Evolutionary conservation across 306 rosid genomes (phyloP), one percentile per base, ranked within the genome.

Genomic region (Quercus alba): DNA sequence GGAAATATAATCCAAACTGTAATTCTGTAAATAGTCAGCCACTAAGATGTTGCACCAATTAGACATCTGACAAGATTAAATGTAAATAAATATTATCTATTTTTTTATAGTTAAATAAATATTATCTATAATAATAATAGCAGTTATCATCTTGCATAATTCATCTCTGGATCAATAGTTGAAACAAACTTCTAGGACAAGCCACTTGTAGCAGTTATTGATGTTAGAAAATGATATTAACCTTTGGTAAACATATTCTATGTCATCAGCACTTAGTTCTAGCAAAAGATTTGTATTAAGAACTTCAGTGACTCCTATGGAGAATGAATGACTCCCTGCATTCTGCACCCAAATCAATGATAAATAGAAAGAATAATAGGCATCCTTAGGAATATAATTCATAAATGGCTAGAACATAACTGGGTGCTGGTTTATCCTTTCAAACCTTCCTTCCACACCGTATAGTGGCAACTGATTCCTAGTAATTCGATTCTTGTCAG

Each of bases 361-460:
- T 70, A 61, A 76, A 64, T 63, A 70, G 56, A 35, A 77, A 64
- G 62, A 75, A 46, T 23, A 61, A 54, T 55, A 66, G 54, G 80
- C 17, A 72, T 49, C 21, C 28, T 56, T 28, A 31, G 75, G 55
- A 75, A 80, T 80, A 75, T 30, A 79, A 88, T 68, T 63, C 56
- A 56, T 74, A 57, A 66, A 81, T 61, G 76, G 21, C 49, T 81
- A 77, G 67, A 56, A 77, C 95, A 78, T 93, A 88, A 93, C 99
- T 91, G 98, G 97, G 83, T 95, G 98, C 77, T 95, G 91, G 82
- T 95, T 95, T 88, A 95, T 93, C 87, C 99, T 93, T 83, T 93
- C 93, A 81, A 91, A 91, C 86, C 92, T 90, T 83, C 98, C 94
- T 79, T 91, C 94, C 85, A 95, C 93, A 54, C 91, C 94, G 83